phyloP scores from a whole-genome alignment of 2,329 filamentous ascomycete genomes.

The Fusarium proliferatum region DNA sequence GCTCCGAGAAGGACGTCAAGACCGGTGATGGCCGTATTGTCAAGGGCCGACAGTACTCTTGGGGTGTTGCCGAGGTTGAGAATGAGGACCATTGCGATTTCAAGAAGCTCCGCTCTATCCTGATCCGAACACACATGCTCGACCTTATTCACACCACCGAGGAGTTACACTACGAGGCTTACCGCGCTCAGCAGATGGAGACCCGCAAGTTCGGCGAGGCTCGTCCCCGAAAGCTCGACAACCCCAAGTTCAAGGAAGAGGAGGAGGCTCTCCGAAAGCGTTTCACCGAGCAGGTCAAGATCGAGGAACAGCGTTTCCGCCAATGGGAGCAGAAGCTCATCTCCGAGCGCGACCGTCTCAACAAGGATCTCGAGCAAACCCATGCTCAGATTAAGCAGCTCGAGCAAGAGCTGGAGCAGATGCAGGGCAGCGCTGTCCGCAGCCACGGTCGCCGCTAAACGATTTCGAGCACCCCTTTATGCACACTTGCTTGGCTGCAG shows the following conservation, averaged over 20 bases:
- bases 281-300: slow-evolving; percentile 99
- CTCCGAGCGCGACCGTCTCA: slow-evolving; percentile 96
- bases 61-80: slow-evolving; percentile 99
- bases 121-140: slow-evolving; percentile 99
- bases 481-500: slow-evolving; percentile 42
- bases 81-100: slow-evolving; percentile 99
- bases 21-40: slow-evolving; percentile 95
- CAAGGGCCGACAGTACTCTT: slow-evolving; percentile 98
- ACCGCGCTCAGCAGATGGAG: slow-evolving; percentile 99
- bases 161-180: slow-evolving; percentile 98
- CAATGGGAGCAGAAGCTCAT: slow-evolving; percentile 99
- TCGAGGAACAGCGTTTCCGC: slow-evolving; percentile 98
- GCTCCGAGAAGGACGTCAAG: slow-evolving; percentile 99
- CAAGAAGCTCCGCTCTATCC: slow-evolving; percentile 99
- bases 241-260: slow-evolving; percentile 99
- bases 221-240: slow-evolving; percentile 96
- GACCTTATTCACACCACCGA: slow-evolving; percentile 99
- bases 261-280: slow-evolving; percentile 98
- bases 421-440: slow-evolving; percentile 91
- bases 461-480: slow-evolving; percentile 15
- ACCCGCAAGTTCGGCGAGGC: slow-evolving; percentile 99
- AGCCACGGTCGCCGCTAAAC: slow-evolving; percentile 90
- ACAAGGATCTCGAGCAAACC: slow-evolving; percentile 99
- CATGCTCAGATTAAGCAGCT: slow-evolving; percentile 94
- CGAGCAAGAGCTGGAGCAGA: slow-evolving; percentile 90